Percentiles rank a stretch among this genome's conserved stretches.
Conservation (phyloP, 2,329 filamentous ascomycete species). For the Pseudocercospora vitis region DNA sequence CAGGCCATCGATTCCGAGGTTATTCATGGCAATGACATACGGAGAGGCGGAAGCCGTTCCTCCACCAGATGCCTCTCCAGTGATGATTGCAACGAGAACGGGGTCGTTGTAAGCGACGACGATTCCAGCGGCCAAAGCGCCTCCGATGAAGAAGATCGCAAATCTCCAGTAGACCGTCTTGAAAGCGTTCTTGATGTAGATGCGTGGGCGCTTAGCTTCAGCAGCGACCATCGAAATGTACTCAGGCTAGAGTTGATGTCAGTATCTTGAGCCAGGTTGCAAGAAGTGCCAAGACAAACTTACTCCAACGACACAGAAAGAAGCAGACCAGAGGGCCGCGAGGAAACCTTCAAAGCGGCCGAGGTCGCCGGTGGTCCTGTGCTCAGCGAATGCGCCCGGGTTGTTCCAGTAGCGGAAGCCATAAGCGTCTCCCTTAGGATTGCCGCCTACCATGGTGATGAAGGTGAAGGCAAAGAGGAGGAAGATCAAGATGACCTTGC, state of each 20-base stretch:
- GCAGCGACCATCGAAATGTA: conserved; percentile 53
- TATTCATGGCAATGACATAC: conserved; percentile 47
- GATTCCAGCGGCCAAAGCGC: conserved; percentile 48
- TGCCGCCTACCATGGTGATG: conserved; percentile 39
- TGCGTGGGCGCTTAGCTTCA: conserved; percentile 49
- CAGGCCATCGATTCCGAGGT: conserved; percentile 45
- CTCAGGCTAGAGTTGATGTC: no score
- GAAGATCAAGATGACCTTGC: conserved; percentile 40
- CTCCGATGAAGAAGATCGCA: conserved; percentile 51
- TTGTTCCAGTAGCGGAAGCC: conserved; percentile 47
- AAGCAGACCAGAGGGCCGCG: conserved; percentile 41
- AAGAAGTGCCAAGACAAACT: no score
- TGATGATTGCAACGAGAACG: conserved; percentile 31
- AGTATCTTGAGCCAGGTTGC: no score
- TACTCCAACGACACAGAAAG: conserved; percentile 40
- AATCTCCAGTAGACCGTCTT: conserved; percentile 53
- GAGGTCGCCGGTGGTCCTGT: conserved; percentile 31
- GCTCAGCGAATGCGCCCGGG: conserved; percentile 38
- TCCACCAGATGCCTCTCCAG: conserved; percentile 22
- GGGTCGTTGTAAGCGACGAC: conserved; percentile 41
- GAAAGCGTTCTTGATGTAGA: conserved; percentile 50
- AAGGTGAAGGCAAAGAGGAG: conserved; percentile 36
- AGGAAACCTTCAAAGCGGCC: conserved; percentile 42
- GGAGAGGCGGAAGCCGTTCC: conserved; percentile 36
- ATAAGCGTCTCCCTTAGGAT: conserved; percentile 38